Evolutionary conservation across 352 stramenopile species (phyloP), one percentile per base, ranked within the genome.

Genomic region (Pythium insidiosum): DNA sequence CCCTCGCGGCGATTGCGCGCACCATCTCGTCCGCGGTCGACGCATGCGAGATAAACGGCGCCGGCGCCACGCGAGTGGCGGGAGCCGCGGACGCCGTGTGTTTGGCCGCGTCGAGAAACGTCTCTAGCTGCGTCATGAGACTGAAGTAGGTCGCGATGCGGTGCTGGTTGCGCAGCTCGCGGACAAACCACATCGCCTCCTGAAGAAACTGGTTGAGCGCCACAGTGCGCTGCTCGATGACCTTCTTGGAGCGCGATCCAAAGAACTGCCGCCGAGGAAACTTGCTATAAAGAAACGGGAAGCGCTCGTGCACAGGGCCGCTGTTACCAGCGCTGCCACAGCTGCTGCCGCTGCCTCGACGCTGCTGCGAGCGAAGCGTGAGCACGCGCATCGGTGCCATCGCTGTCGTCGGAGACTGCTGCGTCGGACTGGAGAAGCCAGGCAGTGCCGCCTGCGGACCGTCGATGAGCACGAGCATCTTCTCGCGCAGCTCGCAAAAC

Each of bases 81-180:
- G n/a, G n/a, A 9, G 28, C 28, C 9, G 28, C 28, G 9, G 28
- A 33, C 13, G 19, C 7, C 13, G n/a, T 18, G 48, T 86, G 66
- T 21, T 51, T 53, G 38, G 42, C 45, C 41, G 59, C 76, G 37
- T 82, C 71, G 12, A 88, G 61, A 47, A 88, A 88, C 7, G 47
- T 41, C 35, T 88, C 76, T 29, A 88, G 65, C 25, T 76, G 65
- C 3, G 61, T 80, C 68, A 68, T 80, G 56, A 86, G 63, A 38
- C 73, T 80, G 47, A 86, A 88, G 51, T 75, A 83, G 56, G 84
- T 60, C 15, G 76, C 66, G 47, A 86, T 84, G 33, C 84, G 55
- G 39, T 73, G 61, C 33, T 73, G 67, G 38, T 71, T 68, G 26
- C 66, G 69, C 46, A 84, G 58, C 19, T 82, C 71, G 6, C 70